Percentiles rank a stretch among this genome's conserved stretches.
Evolutionary conservation across 345 rosid genomes (phyloP).

Genomic region (Pistacia vera): DNA sequence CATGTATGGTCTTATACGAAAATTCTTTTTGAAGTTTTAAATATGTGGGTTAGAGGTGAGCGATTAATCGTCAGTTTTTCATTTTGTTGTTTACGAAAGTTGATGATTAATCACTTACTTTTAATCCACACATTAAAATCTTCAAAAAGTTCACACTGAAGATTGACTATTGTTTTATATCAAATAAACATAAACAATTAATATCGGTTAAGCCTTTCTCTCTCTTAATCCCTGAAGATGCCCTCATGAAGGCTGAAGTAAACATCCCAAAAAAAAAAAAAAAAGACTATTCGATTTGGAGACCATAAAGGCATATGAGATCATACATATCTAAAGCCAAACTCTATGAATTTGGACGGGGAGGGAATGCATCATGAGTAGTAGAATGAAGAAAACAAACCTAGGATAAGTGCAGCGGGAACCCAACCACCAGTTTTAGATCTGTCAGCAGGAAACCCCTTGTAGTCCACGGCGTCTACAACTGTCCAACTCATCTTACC

Average conservation of each 20-base stretch:
- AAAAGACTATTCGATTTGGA: not conserved
- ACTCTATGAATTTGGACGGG: not conserved
- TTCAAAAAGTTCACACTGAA: too few species aligned
- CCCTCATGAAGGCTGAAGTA: not conserved
- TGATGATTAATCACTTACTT: too few species aligned
- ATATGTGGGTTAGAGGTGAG: too few species aligned
- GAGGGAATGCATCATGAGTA: conserved; percentile 7
- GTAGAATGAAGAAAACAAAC: conserved; percentile 27
- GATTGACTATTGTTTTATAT: too few species aligned
- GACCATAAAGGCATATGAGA: not conserved
- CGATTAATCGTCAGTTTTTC: too few species aligned
- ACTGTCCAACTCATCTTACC: conserved; percentile 53
- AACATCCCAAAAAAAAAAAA: not conserved
- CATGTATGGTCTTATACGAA: too few species aligned
- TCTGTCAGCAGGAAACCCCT: conserved; percentile 57
- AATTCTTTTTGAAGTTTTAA: too few species aligned
- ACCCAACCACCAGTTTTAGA: conserved; percentile 77
- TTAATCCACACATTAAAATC: too few species aligned
- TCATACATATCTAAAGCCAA: not conserved
- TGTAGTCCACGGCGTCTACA: conserved; percentile 55
- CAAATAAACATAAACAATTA: too few species aligned
- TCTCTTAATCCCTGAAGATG: too few species aligned
- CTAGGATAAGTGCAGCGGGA: conserved; percentile 65
- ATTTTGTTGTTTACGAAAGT: too few species aligned
- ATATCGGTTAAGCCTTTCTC: too few species aligned